Evolutionary conservation across 108 stramenopile species (phyloP).

Genomic region (Cyclotella atomus): DNA sequence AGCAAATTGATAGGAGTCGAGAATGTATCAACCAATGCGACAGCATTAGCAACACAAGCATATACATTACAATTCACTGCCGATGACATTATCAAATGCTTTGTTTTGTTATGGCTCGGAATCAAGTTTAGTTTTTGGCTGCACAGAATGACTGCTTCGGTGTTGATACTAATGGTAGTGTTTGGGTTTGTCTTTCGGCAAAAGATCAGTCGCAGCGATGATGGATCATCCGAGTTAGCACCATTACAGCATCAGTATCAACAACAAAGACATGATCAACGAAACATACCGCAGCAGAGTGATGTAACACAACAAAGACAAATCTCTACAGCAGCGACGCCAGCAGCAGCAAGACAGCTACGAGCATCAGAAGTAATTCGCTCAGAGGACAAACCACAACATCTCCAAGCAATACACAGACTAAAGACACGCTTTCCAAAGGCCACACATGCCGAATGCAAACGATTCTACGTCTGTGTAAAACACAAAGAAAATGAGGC

Average conservation of each 20-base stretch:
- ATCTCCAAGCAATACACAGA: constrained; percentile 21
- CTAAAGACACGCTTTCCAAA: constrained; percentile 29
- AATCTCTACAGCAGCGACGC: background rate
- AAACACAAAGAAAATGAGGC: constrained; percentile 39
- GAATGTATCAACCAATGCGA: background rate
- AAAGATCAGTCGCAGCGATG: too few species aligned
- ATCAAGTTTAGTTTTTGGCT: constrained; percentile 6
- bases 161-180: constrained; percentile 7
- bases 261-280: background rate
- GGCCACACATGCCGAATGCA: constrained; percentile 42
- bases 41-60: constrained; percentile 6
- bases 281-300: background rate
- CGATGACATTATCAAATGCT: constrained; percentile 26
- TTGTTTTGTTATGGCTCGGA: constrained; percentile 22
- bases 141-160: constrained; percentile 1
- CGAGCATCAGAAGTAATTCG: background rate
- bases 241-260: background rate
- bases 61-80: constrained; percentile 33
- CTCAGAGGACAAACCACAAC: background rate
- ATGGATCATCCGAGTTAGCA: too few species aligned
- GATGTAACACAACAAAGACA: background rate
- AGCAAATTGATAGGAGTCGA: background rate
- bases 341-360: background rate
- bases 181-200: constrained; percentile 5
- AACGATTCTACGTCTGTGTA: constrained; percentile 32